A percentile compares a stretch with the other conserved stretches of the same genome.
Conservation (phyloP, 208 protist species). For the Trypanosomatidae sp. region DNA sequence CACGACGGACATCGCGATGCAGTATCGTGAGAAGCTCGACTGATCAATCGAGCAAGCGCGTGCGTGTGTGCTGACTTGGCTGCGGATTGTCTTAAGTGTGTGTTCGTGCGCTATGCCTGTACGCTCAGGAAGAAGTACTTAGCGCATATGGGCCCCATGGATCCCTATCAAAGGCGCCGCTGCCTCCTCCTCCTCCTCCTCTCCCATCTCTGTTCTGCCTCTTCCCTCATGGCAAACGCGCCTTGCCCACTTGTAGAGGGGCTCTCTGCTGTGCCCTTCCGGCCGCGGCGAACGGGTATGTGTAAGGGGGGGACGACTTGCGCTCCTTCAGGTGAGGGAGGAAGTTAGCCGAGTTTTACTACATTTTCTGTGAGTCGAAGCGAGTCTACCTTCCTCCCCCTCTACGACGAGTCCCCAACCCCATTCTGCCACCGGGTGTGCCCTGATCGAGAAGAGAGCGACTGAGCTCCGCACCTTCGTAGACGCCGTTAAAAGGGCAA, state of each 20-base stretch:
- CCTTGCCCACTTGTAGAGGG: neutral
- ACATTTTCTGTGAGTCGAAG: neutral
- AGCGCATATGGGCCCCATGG: no score
- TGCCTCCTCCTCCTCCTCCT: neutral
- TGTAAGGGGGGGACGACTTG: no score
- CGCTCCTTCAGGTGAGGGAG: no score
- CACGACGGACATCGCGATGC: constrained; percentile 67
- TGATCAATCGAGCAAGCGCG: constrained; percentile 15
- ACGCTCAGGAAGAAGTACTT: no score
- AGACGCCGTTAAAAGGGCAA: neutral
- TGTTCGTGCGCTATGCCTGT: neutral
- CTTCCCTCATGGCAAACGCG: neutral
- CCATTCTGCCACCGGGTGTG: neutral
- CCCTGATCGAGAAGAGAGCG: neutral
- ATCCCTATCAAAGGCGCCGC: no score
- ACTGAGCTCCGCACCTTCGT: neutral
- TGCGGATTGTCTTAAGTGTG: neutral
- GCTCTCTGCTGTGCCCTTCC: neutral
- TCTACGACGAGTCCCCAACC: neutral
- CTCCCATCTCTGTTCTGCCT: no score
- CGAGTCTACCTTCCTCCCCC: neutral
- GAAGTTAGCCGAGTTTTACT: neutral
- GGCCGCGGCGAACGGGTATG: neutral
- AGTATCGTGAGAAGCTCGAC: constrained; percentile 60
- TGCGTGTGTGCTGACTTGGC: constrained; percentile 2